Evolutionary conservation across 805 yeast species (phyloP).

Genomic region (Lipomyces orientalis): DNA sequence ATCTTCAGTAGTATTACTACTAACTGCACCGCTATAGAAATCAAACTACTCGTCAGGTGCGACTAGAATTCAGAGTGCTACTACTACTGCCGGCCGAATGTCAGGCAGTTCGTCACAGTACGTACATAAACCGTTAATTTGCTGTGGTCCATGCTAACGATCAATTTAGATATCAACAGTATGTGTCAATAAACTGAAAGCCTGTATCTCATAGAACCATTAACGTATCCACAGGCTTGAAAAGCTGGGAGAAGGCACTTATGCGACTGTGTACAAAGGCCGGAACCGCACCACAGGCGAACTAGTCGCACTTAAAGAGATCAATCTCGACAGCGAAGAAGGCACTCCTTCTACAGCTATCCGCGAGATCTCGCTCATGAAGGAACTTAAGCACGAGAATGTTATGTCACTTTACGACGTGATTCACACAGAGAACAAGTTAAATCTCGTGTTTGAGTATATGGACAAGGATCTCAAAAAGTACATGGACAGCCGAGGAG

Average conservation of each 20-base stretch:
- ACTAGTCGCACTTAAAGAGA: constrained; percentile 92
- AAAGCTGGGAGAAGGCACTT: constrained; percentile 92
- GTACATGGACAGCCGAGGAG: constrained; percentile 89
- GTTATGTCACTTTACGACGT: constrained; percentile 93
- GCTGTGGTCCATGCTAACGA: neutral
- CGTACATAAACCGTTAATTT: neutral
- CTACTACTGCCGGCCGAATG: constrained; percentile 14
- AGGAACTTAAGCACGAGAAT: constrained; percentile 91
- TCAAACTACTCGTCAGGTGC: neutral
- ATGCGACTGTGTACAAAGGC: constrained; percentile 98
- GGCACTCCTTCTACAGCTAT: constrained; percentile 99
- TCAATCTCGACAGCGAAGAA: constrained; percentile 92
- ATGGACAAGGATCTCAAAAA: constrained; percentile 92
- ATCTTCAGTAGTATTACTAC: neutral
- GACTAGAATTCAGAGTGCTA: neutral
- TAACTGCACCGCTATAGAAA: neutral
- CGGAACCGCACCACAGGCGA: constrained; percentile 85
- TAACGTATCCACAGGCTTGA: constrained; percentile 55
- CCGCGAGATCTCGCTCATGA: constrained; percentile 92
- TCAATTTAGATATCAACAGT: constrained; percentile 18
- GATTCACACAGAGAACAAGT: constrained; percentile 93
- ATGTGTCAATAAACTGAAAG: neutral
- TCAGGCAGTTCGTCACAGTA: constrained; percentile 23
- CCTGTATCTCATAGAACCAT: neutral
- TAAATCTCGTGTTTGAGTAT: constrained; percentile 90